phyloP scores from a whole-genome alignment of 441 rosid genomes.

The Erodium moschatum region DNA sequence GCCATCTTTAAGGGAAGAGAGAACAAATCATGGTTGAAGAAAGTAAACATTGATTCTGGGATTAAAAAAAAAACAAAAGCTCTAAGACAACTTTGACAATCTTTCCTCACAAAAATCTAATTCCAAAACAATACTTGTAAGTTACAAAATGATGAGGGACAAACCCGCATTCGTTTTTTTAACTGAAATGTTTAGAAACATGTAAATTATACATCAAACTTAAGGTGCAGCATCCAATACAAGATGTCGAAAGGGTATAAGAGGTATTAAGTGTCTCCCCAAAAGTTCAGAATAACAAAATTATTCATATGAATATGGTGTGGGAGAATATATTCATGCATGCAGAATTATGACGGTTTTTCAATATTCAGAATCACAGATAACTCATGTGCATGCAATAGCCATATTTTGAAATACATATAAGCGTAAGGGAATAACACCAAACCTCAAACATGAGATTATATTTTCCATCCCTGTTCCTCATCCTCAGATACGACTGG shows the following conservation, averaged over 20 bases:
- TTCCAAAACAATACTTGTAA: background rate
- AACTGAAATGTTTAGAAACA: background rate
- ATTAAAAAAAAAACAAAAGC: background rate
- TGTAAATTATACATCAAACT: background rate
- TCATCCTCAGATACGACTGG: conserved; percentile 92
- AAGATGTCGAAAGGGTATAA: background rate
- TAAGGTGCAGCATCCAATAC: background rate
- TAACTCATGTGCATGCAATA: background rate
- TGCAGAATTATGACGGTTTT: background rate
- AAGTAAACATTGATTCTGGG: background rate
- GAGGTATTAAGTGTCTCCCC: background rate
- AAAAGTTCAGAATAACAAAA: background rate
- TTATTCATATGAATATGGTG: background rate
- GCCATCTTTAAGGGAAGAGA: background rate
- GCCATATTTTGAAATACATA: background rate
- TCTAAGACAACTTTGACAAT: background rate
- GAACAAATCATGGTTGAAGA: background rate
- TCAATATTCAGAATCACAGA: background rate
- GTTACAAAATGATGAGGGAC: background rate
- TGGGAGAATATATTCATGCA: background rate
- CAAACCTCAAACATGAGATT: conserved; percentile 94
- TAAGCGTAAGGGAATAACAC: background rate
- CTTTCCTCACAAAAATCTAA: background rate
- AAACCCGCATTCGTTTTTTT: background rate
- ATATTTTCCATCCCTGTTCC: conserved; percentile 96